phyloP scores from a whole-genome alignment of 306 rosid species.

The Acacia acuminata region DNA sequence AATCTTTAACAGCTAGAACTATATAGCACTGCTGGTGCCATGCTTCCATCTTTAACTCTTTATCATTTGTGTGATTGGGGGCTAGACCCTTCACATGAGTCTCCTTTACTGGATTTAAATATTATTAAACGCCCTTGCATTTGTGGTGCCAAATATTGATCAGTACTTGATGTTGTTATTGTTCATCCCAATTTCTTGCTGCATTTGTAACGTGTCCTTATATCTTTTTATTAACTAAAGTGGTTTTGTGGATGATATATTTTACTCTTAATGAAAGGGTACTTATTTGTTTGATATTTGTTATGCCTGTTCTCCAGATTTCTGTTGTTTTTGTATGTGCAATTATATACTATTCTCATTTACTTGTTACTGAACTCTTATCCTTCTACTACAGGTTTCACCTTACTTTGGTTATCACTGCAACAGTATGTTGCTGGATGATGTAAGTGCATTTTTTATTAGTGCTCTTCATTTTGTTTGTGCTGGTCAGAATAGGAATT shows the following conservation, averaged over 20 bases:
- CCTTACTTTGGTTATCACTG: slow-evolving; percentile 78
- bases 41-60: neutral
- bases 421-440: slow-evolving; percentile 93
- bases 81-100: neutral
- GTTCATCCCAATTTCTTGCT: slow-evolving; percentile 6
- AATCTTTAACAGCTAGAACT: neutral
- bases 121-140: neutral
- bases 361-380: slow-evolving; percentile 24
- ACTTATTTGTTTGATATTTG: neutral
- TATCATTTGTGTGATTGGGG: neutral
- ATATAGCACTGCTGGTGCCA: neutral
- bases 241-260: neutral
- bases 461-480: slow-evolving; percentile 13
- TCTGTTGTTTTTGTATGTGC: neutral
- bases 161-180: neutral
- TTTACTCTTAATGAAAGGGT: neutral
- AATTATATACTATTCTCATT: slow-evolving; percentile 15
- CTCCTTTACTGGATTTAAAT: neutral
- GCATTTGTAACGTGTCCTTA: slow-evolving; percentile 17
- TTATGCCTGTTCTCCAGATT: neutral
- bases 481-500: slow-evolving; percentile 9
- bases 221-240: slow-evolving; percentile 6
- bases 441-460: slow-evolving; percentile 60
- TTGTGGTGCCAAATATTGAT: neutral
- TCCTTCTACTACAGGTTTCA: slow-evolving; percentile 61